Conservation (phyloP, 2,329 filamentous ascomycete species). For the Sporothrix pallida region DNA sequence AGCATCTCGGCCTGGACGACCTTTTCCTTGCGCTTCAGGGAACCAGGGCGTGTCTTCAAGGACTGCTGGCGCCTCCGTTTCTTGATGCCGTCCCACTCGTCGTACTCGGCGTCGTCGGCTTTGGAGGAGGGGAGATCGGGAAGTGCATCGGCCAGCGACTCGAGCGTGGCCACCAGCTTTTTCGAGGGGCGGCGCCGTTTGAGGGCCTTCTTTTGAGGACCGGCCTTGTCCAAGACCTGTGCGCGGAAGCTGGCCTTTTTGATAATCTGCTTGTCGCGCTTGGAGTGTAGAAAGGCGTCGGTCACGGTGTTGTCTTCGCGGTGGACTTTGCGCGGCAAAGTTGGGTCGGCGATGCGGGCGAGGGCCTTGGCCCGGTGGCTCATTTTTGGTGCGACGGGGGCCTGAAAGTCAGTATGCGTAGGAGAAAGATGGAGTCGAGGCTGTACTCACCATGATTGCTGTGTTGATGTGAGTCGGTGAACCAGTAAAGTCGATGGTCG, state of each 20-base stretch:
- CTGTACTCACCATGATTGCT: conserved; percentile 24
- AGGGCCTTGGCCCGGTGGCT: conserved; percentile 55
- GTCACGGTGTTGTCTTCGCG: conserved; percentile 57
- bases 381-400: conserved; percentile 34
- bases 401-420: not conserved
- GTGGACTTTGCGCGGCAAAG: conserved; percentile 59
- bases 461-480: too few species aligned
- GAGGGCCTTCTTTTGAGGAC: conserved; percentile 49
- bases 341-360: conserved; percentile 57
- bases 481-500: too few species aligned
- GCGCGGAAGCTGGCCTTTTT: conserved; percentile 81
- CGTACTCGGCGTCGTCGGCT: conserved; percentile 44
- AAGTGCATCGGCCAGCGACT: conserved; percentile 79
- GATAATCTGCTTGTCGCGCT: conserved; percentile 82
- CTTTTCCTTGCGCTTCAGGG: conserved; percentile 81
- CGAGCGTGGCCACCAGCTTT: conserved; percentile 77
- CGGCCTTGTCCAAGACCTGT: conserved; percentile 68
- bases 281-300: conserved; percentile 70
- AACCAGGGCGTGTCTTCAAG: conserved; percentile 75
- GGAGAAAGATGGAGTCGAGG: not conserved
- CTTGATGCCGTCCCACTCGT: conserved; percentile 43
- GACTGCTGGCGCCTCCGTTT: conserved; percentile 76
- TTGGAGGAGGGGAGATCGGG: conserved; percentile 60
- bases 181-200: conserved; percentile 70
- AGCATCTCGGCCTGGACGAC: conserved; percentile 81